Conservation (phyloP, 2,329 filamentous ascomycete genomes). For the Cytospora leucostoma region DNA sequence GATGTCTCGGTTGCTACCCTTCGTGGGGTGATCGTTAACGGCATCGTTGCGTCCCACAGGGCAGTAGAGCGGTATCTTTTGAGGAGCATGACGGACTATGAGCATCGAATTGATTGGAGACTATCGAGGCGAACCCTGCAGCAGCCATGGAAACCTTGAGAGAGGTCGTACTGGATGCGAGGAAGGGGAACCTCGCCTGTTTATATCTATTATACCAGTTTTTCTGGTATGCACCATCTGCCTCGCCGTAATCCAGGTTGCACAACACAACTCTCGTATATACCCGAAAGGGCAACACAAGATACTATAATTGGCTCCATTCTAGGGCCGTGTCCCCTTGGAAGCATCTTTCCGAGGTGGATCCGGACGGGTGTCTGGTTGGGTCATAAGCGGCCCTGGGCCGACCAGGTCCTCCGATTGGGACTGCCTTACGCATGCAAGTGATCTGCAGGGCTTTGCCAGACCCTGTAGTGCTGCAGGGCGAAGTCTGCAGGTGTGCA, state of each 20-base stretch:
- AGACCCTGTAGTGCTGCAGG: slow-evolving; percentile 10
- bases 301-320: slow-evolving; percentile 16
- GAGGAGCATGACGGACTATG: background rate
- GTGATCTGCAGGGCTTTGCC: slow-evolving; percentile 3
- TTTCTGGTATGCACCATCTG: background rate
- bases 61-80: background rate
- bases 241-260: background rate
- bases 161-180: slow-evolving; percentile 3
- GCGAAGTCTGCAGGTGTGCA: slow-evolving; percentile 19
- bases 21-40: background rate
- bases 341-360: background rate
- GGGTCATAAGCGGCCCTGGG: slow-evolving; percentile 5
- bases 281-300: slow-evolving; percentile 1
- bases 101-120: background rate
- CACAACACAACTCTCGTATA: slow-evolving; percentile 20
- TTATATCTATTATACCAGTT: slow-evolving; percentile 9
- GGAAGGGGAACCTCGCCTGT: background rate
- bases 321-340: slow-evolving; percentile 11
- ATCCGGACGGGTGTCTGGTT: background rate
- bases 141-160: background rate
- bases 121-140: background rate
- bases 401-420: slow-evolving; percentile 1
- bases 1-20: background rate
- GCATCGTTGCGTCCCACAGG: slow-evolving; percentile 6
- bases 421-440: background rate